phyloP scores from a whole-genome alignment of 331 rosid species.

The Saraca asoca region DNA sequence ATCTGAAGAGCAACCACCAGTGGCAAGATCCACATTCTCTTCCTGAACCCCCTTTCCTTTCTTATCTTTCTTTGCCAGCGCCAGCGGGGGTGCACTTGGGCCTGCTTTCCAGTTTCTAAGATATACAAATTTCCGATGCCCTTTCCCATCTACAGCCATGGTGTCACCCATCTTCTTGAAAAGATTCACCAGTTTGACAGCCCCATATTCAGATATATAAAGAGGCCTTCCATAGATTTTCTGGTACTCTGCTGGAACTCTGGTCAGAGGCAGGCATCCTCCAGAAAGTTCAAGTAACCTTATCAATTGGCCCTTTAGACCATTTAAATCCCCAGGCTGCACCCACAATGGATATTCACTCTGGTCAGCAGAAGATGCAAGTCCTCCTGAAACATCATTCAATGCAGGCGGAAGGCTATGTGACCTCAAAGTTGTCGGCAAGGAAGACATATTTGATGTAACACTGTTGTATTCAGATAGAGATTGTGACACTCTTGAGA shows the following conservation, averaged over 20 bases:
- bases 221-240: conserved; percentile 74
- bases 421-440: conserved; percentile 58
- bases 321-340: conserved; percentile 88
- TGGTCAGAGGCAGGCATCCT: conserved; percentile 70
- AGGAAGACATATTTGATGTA: conserved; percentile 42
- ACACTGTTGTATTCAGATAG: conserved; percentile 59
- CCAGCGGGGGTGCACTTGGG: conserved; percentile 74
- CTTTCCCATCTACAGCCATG: conserved; percentile 73
- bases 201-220: conserved; percentile 70
- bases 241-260: conserved; percentile 79
- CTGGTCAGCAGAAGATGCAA: conserved; percentile 46
- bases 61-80: conserved; percentile 66
- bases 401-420: conserved; percentile 69
- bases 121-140: conserved; percentile 60
- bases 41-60: conserved; percentile 76
- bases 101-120: conserved; percentile 68
- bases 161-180: conserved; percentile 84
- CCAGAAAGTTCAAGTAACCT: conserved; percentile 79
- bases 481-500: conserved; percentile 64
- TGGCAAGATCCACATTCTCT: conserved; percentile 48
- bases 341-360: conserved; percentile 68
- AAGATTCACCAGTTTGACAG: conserved; percentile 71
- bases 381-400: conserved; percentile 63
- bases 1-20: conserved; percentile 69
- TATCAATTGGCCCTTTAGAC: conserved; percentile 72